phyloP scores from a whole-genome alignment of 108 stramenopile species.

The Cyclotella kingstonii region DNA sequence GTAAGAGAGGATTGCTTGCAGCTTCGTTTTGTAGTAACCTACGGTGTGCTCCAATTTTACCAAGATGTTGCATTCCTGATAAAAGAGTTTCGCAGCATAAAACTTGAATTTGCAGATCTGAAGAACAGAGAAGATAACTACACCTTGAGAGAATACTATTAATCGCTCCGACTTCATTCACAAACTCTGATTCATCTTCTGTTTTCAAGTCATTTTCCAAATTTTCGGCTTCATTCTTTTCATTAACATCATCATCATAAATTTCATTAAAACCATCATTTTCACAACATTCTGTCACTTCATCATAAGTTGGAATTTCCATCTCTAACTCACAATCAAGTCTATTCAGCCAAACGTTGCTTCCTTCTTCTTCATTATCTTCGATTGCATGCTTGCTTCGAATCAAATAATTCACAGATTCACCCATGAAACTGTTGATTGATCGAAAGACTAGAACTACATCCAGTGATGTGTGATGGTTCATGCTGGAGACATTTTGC shows the following conservation, averaged over 20 bases:
- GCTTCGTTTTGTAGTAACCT: conserved; percentile 13
- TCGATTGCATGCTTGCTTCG: not conserved
- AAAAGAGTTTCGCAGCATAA: conserved; percentile 34
- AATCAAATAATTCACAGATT: conserved; percentile 7
- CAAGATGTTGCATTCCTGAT: conserved; percentile 37
- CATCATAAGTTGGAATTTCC: not conserved
- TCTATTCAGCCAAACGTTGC: conserved; percentile 10
- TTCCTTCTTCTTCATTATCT: not conserved
- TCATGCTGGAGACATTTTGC: conserved; percentile 7
- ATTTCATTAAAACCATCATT: conserved; percentile 5
- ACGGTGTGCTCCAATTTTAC: conserved; percentile 27
- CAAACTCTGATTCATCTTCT: conserved; percentile 5
- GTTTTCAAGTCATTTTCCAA: not conserved
- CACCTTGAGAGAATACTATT: conserved; percentile 36
- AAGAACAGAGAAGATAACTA: conserved; percentile 35
- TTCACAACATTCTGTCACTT: conserved; percentile 2
- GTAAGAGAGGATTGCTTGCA: conserved; percentile 33
- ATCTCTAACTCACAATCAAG: conserved; percentile 26
- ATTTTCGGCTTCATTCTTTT: not conserved
- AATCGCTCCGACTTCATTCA: conserved; percentile 26
- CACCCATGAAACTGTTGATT: conserved; percentile 30
- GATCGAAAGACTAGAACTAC: conserved; percentile 29
- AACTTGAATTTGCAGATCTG: conserved; percentile 44
- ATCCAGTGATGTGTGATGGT: conserved; percentile 13
- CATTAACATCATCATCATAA: conserved; percentile 7